Percentiles rank a stretch among this genome's conserved stretches.
These are phyloP conservation scores for Neurospora hispaniola DNA, from an alignment of 495 filamentous ascomycete species.

Conservation along the genomic window DNA sequence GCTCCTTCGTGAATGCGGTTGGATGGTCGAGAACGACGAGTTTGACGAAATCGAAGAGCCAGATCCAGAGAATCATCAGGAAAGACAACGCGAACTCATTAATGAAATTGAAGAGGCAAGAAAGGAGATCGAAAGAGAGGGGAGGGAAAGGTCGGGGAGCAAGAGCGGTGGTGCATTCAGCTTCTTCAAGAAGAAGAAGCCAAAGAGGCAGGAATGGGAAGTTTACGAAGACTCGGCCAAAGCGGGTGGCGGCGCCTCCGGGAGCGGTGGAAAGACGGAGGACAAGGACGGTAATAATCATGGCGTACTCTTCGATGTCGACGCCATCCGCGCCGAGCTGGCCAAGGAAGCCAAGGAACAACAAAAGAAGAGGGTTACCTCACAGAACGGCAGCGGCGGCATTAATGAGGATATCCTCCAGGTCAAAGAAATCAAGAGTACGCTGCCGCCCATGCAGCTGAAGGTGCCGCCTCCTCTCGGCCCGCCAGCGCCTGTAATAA, in stretches of 20 bases:
- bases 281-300: slow-evolving; percentile 38
- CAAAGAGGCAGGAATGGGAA: slow-evolving; percentile 86
- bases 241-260: slow-evolving; percentile 11
- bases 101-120: slow-evolving; percentile 93
- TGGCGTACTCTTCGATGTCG: slow-evolving; percentile 83
- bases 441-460: slow-evolving; percentile 80
- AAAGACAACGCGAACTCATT: slow-evolving; percentile 86
- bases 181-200: slow-evolving; percentile 61
- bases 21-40: slow-evolving; percentile 83
- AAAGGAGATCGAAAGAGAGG: slow-evolving; percentile 64
- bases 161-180: slow-evolving; percentile 47
- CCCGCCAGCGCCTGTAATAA: slow-evolving; percentile 15
- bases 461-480: slow-evolving; percentile 33
- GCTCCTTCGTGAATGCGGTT: slow-evolving; percentile 69
- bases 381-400: neutral
- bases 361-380: slow-evolving; percentile 1
- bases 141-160: slow-evolving; percentile 15
- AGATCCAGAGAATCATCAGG: slow-evolving; percentile 83
- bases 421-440: slow-evolving; percentile 75
- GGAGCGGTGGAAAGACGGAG: slow-evolving; percentile 22
- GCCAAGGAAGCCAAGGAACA: slow-evolving; percentile 67
- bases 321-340: slow-evolving; percentile 82
- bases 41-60: slow-evolving; percentile 97
- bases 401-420: slow-evolving; percentile 41
- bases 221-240: slow-evolving; percentile 59